These are phyloP conservation scores for Aspergillus tubingensis DNA, from an alignment of 2,329 filamentous ascomycete genomes.

Conservation along the genomic window DNA sequence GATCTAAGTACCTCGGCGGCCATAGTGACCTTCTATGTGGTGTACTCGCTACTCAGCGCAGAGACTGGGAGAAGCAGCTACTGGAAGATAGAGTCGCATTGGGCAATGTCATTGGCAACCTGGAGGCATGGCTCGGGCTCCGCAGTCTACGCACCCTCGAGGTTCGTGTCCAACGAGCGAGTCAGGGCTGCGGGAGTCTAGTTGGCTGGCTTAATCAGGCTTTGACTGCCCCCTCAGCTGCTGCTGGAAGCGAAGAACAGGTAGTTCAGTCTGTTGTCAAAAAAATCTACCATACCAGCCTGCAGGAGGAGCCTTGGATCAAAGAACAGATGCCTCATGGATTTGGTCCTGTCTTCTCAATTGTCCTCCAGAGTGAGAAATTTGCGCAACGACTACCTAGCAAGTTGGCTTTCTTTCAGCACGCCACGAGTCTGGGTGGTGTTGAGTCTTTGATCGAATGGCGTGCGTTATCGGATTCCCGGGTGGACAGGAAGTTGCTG, in stretches of 20 bases:
- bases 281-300: conserved; percentile 72
- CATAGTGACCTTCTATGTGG: conserved; percentile 94
- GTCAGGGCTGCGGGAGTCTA: conserved; percentile 67
- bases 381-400: conserved; percentile 71
- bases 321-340: conserved; percentile 85
- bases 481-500: conserved; percentile 70
- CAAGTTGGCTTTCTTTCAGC: conserved; percentile 79
- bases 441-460: conserved; percentile 97
- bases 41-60: conserved; percentile 67
- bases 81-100: conserved; percentile 71
- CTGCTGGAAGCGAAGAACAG: conserved; percentile 43
- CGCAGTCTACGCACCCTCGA: conserved; percentile 83
- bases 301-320: conserved; percentile 77
- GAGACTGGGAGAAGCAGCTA: conserved; percentile 62
- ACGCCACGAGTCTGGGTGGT: conserved; percentile 89
- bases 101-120: conserved; percentile 80
- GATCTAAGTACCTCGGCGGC: conserved; percentile 94
- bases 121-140: conserved; percentile 92
- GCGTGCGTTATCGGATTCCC: conserved; percentile 79
- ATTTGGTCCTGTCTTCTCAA: conserved; percentile 82
- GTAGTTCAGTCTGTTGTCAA: conserved; percentile 58
- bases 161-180: conserved; percentile 76
- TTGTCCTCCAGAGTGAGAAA: conserved; percentile 62
- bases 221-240: conserved; percentile 41
- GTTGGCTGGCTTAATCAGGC: conserved; percentile 69